These are phyloP conservation scores for Mycosphaerelloides madeirae DNA, from an alignment of 2,329 filamentous ascomycete species.

Conservation along the genomic window DNA sequence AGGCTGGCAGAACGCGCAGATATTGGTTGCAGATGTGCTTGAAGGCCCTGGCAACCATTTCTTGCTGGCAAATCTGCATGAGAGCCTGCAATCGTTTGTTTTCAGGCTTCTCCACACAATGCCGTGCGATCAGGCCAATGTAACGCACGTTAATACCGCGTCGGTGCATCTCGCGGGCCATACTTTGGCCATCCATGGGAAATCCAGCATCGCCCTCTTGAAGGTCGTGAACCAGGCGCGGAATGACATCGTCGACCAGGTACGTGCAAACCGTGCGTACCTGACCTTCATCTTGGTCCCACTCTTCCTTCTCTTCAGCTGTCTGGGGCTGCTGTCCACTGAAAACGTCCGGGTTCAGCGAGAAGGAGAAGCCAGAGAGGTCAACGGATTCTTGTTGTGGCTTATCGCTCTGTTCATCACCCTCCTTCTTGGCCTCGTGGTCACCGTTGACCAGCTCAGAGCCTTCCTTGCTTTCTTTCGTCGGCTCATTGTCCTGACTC, in stretches of 20 bases:
- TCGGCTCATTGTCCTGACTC: too few species aligned
- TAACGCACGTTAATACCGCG: constrained; percentile 96
- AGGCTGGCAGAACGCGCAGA: constrained; percentile 71
- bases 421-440: constrained; percentile 22
- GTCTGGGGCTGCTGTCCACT: constrained; percentile 88
- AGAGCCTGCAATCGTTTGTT: constrained; percentile 72
- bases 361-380: constrained; percentile 78
- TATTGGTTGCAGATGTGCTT: constrained; percentile 84
- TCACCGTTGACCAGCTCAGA: constrained; percentile 26
- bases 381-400: constrained; percentile 64
- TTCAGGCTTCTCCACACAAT: constrained; percentile 51
- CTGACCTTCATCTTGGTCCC: constrained; percentile 78
- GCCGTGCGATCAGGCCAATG: constrained; percentile 76
- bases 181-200: constrained; percentile 94
- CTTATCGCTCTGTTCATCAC: constrained; percentile 29
- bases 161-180: constrained; percentile 86
- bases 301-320: constrained; percentile 79
- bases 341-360: constrained; percentile 92
- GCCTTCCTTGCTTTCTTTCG: constrained; percentile 8
- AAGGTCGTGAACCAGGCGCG: constrained; percentile 79
- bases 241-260: constrained; percentile 71
- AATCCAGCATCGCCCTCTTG: constrained; percentile 92
- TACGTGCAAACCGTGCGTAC: constrained; percentile 79
- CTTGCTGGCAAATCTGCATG: constrained; percentile 71
- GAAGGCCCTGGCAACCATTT: constrained; percentile 93